Percentiles rank a stretch among this genome's conserved stretches.
These are phyloP conservation scores for Claviceps humidiphila DNA, from an alignment of 2,329 filamentous ascomycete genomes.

Conservation along the genomic window DNA sequence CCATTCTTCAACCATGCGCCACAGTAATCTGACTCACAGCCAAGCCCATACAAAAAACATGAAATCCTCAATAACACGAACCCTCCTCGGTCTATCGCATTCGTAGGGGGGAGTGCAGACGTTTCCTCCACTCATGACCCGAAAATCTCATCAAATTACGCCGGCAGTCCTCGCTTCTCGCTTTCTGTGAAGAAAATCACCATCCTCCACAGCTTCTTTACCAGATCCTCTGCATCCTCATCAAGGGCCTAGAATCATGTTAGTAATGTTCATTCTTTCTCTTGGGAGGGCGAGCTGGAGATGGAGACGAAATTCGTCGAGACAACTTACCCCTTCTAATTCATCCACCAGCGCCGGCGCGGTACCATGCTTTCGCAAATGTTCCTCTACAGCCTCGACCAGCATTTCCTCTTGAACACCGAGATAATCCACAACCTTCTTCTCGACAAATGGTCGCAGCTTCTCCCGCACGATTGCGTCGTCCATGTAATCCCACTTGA, in stretches of 20 bases:
- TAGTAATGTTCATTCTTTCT: slow-evolving; percentile 10
- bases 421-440: slow-evolving; percentile 94
- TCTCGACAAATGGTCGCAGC: slow-evolving; percentile 87
- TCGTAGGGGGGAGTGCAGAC: background rate
- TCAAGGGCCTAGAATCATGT: slow-evolving; percentile 55
- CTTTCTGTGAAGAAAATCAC: slow-evolving; percentile 95
- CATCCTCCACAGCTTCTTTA: slow-evolving; percentile 97
- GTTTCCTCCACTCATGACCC: background rate
- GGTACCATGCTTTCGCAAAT: slow-evolving; percentile 60
- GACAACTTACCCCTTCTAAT: slow-evolving; percentile 58
- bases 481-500: slow-evolving; percentile 87
- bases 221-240: slow-evolving; percentile 84
- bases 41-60: background rate
- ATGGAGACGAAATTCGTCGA: background rate
- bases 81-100: background rate
- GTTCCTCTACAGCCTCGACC: slow-evolving; percentile 83
- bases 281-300: no score
- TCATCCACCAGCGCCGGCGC: slow-evolving; percentile 76
- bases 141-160: slow-evolving; percentile 1
- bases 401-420: slow-evolving; percentile 94
- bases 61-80: background rate
- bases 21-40: background rate
- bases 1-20: background rate
- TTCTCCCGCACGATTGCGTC: slow-evolving; percentile 71
- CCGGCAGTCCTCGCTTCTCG: slow-evolving; percentile 73